phyloP scores from a whole-genome alignment of 2,329 filamentous ascomycete species.

The Pseudogymnoascus sp. region DNA sequence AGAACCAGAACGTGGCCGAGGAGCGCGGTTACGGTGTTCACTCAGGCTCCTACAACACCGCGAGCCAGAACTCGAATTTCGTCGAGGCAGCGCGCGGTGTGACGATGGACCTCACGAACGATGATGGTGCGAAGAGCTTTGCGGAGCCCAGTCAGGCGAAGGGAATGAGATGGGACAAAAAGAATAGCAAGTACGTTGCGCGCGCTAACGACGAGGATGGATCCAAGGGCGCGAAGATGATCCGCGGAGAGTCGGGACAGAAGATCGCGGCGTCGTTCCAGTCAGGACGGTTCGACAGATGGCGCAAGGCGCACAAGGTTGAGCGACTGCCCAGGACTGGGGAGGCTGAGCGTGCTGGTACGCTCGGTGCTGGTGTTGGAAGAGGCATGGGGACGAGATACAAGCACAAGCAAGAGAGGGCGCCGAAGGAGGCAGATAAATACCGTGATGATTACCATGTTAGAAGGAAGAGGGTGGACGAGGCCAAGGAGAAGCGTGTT shows the following conservation, averaged over 20 bases:
- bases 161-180: slow-evolving; percentile 92
- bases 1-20: slow-evolving; percentile 71
- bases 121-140: slow-evolving; percentile 75
- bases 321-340: slow-evolving; percentile 73
- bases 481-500: slow-evolving; percentile 76
- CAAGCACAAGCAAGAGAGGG: slow-evolving; percentile 79
- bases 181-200: slow-evolving; percentile 88
- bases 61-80: slow-evolving; percentile 59
- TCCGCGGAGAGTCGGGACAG: slow-evolving; percentile 83
- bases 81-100: slow-evolving; percentile 77
- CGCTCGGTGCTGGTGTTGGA: slow-evolving; percentile 27
- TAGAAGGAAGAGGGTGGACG: slow-evolving; percentile 81
- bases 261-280: slow-evolving; percentile 94
- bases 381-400: slow-evolving; percentile 50
- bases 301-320: slow-evolving; percentile 81
- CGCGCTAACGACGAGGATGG: slow-evolving; percentile 93
- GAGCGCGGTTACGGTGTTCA: slow-evolving; percentile 91
- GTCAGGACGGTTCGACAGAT: slow-evolving; percentile 85
- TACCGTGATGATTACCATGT: slow-evolving; percentile 83
- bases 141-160: slow-evolving; percentile 65
- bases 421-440: slow-evolving; percentile 90
- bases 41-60: slow-evolving; percentile 55
- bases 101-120: slow-evolving; percentile 87
- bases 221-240: slow-evolving; percentile 62
- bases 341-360: slow-evolving; percentile 57